Base-by-base conservation (phyloP, 1,284 basidiomycete genomes). In the Melampsora abietis-canadensis region DNA sequence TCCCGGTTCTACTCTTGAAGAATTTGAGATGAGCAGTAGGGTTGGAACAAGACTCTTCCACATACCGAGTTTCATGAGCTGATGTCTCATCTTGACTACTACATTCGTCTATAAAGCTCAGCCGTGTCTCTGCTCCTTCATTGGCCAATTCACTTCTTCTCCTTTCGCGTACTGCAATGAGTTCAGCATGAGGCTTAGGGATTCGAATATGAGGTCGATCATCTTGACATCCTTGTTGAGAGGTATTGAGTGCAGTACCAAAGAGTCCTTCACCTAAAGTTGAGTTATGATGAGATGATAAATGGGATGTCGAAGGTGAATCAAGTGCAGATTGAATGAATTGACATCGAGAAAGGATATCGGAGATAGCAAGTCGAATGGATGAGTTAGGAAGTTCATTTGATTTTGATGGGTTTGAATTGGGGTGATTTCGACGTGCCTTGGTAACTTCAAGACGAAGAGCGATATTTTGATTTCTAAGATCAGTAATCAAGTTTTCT, bases 81-180 rank as follows among this genome's bases (percentile, higher is more conserved):
- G 65, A 27, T 48, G 19, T 19, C 54, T 69, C 67, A 24, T 69
- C 67, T 10, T 34, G 30, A 21, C 54, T 57, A 15, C 59, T 61
- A 37, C 57, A 69, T 61, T 69, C 57, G 24, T 69, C 40, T 3
- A 69, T 69, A 34, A 69, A 69, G 40, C 67, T 61, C 6, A 69
- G 21, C 24, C 67, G 57, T n/a, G 54, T 40, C 59, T 69, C 67
- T 40, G 57, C 40, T 24, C 21, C 27, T 15, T 69, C 67, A 40
- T 14, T 37, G 12, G 24, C 17, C n/a, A 69, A 48, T 61, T 69
- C 51, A 47, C 57, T 60, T 47, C 67, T 37, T 44, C 67, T 69
- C 15, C 59, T 48, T 47, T 69, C 67, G n/a, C 67, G 67, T 31
- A 69, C 14, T 10, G 67, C 67, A 10, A 69, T 27, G 5, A 69